Evolutionary conservation across 1,284 basidiomycete genomes (phyloP).

Genomic region (Agaricales sp.): DNA sequence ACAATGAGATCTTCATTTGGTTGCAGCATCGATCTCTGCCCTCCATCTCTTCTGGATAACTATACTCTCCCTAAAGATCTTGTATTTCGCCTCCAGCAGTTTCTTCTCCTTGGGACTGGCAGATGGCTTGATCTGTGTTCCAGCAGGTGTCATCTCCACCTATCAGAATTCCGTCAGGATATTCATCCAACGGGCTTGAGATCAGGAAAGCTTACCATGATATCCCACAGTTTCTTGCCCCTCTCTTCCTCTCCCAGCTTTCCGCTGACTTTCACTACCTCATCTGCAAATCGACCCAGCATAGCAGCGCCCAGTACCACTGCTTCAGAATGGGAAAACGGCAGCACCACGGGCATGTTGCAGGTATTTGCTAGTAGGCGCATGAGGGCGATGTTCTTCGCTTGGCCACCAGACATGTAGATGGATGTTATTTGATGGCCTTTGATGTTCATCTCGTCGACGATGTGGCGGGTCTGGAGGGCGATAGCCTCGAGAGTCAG

Average conservation of each 20-base stretch:
- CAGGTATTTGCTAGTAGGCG: constrained; percentile 84
- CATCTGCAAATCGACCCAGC: constrained; percentile 82
- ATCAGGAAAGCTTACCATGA: constrained; percentile 60
- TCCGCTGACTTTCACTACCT: constrained; percentile 28
- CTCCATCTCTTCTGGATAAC: constrained; percentile 83
- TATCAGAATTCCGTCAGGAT: constrained; percentile 19
- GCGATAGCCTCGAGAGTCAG: constrained; percentile 92
- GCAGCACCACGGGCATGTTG: constrained; percentile 77
- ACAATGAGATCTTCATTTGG: constrained; percentile 9
- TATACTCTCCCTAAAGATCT: constrained; percentile 85
- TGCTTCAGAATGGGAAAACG: constrained; percentile 66
- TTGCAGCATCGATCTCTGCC: constrained; percentile 54
- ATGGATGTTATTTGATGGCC: constrained; percentile 83
- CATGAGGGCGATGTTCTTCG: constrained; percentile 79
- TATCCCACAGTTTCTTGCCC: constrained; percentile 74
- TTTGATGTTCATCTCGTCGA: constrained; percentile 81
- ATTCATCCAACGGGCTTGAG: constrained; percentile 4
- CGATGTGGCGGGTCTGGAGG: constrained; percentile 91
- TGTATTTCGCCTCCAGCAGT: constrained; percentile 86
- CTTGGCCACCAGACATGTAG: constrained; percentile 92
- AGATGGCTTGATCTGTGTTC: constrained; percentile 63
- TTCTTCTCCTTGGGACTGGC: constrained; percentile 54
- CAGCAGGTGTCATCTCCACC: constrained; percentile 89
- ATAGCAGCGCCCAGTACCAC: constrained; percentile 93
- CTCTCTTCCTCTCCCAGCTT: constrained; percentile 38